phyloP scores from a whole-genome alignment of 768 basidiomycete genomes.

The Serpula lacrymans region DNA sequence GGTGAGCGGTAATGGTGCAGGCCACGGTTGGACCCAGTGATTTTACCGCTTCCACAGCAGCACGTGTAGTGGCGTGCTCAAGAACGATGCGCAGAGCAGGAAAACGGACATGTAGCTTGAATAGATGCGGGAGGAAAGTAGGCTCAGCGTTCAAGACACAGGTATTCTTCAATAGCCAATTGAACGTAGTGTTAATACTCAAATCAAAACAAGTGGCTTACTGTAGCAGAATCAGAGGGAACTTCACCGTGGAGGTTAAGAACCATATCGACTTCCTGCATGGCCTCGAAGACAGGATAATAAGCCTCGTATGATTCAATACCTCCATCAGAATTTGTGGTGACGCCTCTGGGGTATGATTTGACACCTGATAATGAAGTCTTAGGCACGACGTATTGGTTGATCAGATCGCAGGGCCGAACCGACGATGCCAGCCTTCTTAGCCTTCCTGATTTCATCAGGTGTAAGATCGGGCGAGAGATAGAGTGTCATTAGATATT shows the following conservation, averaged over 20 bases:
- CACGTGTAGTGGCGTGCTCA: slow-evolving; percentile 93
- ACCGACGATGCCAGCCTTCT: slow-evolving; percentile 75
- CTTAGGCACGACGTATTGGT: background rate
- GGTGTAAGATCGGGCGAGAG: slow-evolving; percentile 90
- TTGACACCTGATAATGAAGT: slow-evolving; percentile 62
- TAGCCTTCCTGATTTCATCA: slow-evolving; percentile 86
- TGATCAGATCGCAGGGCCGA: background rate
- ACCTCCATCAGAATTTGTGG: slow-evolving; percentile 94
- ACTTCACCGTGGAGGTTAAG: slow-evolving; percentile 97
- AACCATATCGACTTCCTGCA: slow-evolving; percentile 93
- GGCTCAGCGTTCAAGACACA: slow-evolving; percentile 94
- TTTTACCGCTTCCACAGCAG: slow-evolving; percentile 85
- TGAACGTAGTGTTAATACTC: slow-evolving; percentile 2
- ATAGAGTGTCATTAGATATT: slow-evolving; percentile 96
- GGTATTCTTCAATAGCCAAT: slow-evolving; percentile 54
- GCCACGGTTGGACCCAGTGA: slow-evolving; percentile 77
- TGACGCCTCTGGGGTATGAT: slow-evolving; percentile 95
- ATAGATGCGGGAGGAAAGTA: slow-evolving; percentile 83
- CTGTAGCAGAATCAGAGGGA: slow-evolving; percentile 71
- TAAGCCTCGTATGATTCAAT: slow-evolving; percentile 95
- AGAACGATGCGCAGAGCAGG: slow-evolving; percentile 92
- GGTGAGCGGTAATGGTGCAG: slow-evolving; percentile 97
- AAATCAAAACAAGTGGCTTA: slow-evolving; percentile 27
- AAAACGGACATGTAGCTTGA: slow-evolving; percentile 76
- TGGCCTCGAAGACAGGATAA: slow-evolving; percentile 89